Base-by-base conservation (phyloP, 2,329 filamentous ascomycete species). In the Phyllosticta citrichinensis region DNA sequence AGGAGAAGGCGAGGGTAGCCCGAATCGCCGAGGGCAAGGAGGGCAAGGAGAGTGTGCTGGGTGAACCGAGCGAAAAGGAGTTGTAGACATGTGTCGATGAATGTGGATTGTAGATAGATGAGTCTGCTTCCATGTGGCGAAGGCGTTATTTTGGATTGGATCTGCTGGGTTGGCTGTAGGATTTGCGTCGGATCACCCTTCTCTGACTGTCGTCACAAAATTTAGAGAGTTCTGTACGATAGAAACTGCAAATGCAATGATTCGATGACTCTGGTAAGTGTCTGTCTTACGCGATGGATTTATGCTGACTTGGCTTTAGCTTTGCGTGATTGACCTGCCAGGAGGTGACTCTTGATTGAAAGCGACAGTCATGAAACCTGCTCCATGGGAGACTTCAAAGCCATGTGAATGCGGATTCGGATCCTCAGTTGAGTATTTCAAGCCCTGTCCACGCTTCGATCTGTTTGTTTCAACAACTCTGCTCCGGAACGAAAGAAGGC, bases 1-100 rank as follows among this genome's bases (percentile, higher is more conserved):
- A 88, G 62, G 87, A 91, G 40, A 88, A 92, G 72, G 82, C 81
- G 40, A 81, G 85, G 61, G 87, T 87, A 0, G 77, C 80, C 54
- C 75, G 77, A 61, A 83, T 91, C 59, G 25, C 14, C 30, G 19
- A 79, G 79, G 27, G 80, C 87, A 14, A 87, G 71, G 84, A 87
- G 67, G 53, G 58, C 2, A 14, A 87, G 71, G 84, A 87, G 67
- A 50, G 58, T 1, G 62, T 53, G 40, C 1, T 54, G 55, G 62
- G 55, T 0, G 35, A 52, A 52, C 17, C n/a, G 53, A 47, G 22
- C 17, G 53, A 27, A 25, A 19, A 54, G 53, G 20, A 53, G 20
- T 40, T 55, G 14, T 52, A 30, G 57, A 19, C 27, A n/a, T 52
- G 30, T 40, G 58, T 22, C 22, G 55, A 47, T 20, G 52, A 24